phyloP scores from a whole-genome alignment of 371 early-diverging fungal genomes.

The Mucor circinelloides region DNA sequence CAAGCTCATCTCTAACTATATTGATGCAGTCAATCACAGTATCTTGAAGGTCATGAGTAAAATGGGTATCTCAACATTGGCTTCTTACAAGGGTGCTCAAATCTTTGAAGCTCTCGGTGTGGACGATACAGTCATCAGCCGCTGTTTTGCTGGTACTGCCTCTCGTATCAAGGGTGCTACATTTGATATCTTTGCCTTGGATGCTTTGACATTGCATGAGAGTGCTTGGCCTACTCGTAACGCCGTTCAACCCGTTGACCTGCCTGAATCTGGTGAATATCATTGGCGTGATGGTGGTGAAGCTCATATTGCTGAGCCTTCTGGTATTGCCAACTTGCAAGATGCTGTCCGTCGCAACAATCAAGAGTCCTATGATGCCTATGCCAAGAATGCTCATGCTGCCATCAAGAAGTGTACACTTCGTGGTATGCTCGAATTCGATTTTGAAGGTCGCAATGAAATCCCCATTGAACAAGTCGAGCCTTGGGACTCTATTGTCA shows the following conservation, averaged over 20 bases:
- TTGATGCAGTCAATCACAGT: slow-evolving; percentile 88
- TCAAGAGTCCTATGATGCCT: slow-evolving; percentile 79
- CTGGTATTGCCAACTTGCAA: slow-evolving; percentile 86
- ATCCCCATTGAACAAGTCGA: slow-evolving; percentile 95
- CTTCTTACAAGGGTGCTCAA: slow-evolving; percentile 97
- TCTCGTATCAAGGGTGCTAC: slow-evolving; percentile 94
- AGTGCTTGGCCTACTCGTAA: slow-evolving; percentile 78
- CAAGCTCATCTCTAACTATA: slow-evolving; percentile 75
- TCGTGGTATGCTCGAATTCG: slow-evolving; percentile 93
- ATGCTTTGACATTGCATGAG: slow-evolving; percentile 88
- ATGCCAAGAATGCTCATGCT: slow-evolving; percentile 76
- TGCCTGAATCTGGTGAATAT: slow-evolving; percentile 94
- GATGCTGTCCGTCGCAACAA: slow-evolving; percentile 94
- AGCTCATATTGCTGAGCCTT: slow-evolving; percentile 90
- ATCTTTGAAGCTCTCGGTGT: slow-evolving; percentile 97
- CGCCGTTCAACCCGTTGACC: slow-evolving; percentile 57
- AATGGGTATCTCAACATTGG: slow-evolving; percentile 98
- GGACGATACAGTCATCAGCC: slow-evolving; percentile 82
- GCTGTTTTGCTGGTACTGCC: slow-evolving; percentile 94
- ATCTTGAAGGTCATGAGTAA: slow-evolving; percentile 97
- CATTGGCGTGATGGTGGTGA: slow-evolving; percentile 96
- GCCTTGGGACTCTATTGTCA: slow-evolving; percentile 93
- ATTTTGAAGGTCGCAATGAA: slow-evolving; percentile 66
- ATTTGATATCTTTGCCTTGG: slow-evolving; percentile 88
- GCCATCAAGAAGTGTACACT: slow-evolving; percentile 91